A percentile compares a stretch with the other conserved stretches of the same genome.
Evolutionary conservation across 441 rosid species (phyloP).

Genomic region (Gossypium trilobum): DNA sequence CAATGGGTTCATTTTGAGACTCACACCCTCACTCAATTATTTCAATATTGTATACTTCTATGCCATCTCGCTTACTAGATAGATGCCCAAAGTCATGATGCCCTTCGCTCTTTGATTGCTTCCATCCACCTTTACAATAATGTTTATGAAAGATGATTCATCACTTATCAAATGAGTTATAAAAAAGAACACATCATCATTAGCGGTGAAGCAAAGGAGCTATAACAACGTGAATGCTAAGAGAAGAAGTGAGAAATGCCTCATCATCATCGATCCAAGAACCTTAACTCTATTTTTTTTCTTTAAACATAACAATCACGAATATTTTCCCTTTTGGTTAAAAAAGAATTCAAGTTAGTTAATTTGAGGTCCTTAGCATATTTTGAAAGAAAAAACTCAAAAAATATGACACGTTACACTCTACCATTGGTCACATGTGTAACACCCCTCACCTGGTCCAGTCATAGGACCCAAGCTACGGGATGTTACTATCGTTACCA

Average conservation of each 20-base stretch:
- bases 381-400: too few relatives aligned
- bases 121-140: slow-evolving; percentile 77
- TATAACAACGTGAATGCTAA: slow-evolving; percentile 35
- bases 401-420: too few relatives aligned
- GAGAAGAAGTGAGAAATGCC: slow-evolving; percentile 36
- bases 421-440: too few relatives aligned
- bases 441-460: too few relatives aligned
- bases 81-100: slow-evolving; percentile 93
- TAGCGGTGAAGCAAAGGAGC: slow-evolving; percentile 41
- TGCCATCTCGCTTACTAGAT: slow-evolving; percentile 59
- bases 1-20: slow-evolving; percentile 65
- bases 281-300: slow-evolving; percentile 1
- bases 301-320: too few relatives aligned
- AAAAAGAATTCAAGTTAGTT: too few relatives aligned
- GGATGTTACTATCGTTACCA: too few relatives aligned
- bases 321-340: too few relatives aligned
- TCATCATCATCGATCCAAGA: slow-evolving; percentile 24
- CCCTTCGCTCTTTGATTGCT: slow-evolving; percentile 74
- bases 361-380: too few relatives aligned
- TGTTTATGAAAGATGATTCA: slow-evolving; percentile 69
- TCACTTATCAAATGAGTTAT: slow-evolving; percentile 68
- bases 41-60: slow-evolving; percentile 78
- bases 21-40: slow-evolving; percentile 49
- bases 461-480: too few relatives aligned
- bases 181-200: slow-evolving; percentile 29